A percentile compares a stretch with the other conserved stretches of the same genome.
Evolutionary conservation across 2,329 filamentous ascomycete species (phyloP).

Genomic region (Pezicula radicicola): DNA sequence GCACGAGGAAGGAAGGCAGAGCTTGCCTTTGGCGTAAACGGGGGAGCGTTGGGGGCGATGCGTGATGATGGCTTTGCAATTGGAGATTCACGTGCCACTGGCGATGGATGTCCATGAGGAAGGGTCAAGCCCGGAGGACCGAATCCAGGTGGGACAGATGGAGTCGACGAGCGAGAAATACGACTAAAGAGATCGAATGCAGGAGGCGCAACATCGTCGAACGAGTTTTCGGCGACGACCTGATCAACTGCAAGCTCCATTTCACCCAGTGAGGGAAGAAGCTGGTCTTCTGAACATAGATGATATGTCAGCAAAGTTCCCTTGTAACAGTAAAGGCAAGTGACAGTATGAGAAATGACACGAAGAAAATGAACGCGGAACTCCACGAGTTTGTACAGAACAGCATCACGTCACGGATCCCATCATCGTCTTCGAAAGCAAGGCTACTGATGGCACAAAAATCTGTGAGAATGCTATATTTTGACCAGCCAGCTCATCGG

Average conservation of each 20-base stretch:
- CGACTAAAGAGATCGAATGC: constrained; percentile 14
- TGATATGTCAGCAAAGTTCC: constrained; percentile 16
- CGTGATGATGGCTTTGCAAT: constrained; percentile 19
- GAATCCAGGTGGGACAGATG: constrained; percentile 44
- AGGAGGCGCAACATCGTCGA: constrained; percentile 15
- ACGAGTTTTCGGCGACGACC: constrained; percentile 55
- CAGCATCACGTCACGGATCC: constrained; percentile 49
- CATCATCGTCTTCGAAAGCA: constrained; percentile 58
- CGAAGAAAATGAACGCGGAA: constrained; percentile 37
- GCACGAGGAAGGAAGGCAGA: constrained; percentile 18
- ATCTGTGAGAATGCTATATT: constrained; percentile 46
- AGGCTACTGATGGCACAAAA: constrained; percentile 34
- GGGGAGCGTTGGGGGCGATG: constrained; percentile 23
- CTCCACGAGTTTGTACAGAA: constrained; percentile 15
- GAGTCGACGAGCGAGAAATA: constrained; percentile 29
- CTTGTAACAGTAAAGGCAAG: not conserved
- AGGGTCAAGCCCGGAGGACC: constrained; percentile 13
- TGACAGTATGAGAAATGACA: constrained; percentile 3
- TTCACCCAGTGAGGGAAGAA: constrained; percentile 56
- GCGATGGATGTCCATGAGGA: constrained; percentile 35
- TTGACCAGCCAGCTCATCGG: constrained; percentile 38
- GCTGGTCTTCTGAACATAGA: constrained; percentile 54
- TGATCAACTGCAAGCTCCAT: constrained; percentile 64
- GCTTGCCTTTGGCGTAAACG: constrained; percentile 21
- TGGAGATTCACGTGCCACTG: constrained; percentile 20